Evolutionary conservation across 2,329 filamentous ascomycete species (phyloP).

Genomic region (Apiospora hydei): DNA sequence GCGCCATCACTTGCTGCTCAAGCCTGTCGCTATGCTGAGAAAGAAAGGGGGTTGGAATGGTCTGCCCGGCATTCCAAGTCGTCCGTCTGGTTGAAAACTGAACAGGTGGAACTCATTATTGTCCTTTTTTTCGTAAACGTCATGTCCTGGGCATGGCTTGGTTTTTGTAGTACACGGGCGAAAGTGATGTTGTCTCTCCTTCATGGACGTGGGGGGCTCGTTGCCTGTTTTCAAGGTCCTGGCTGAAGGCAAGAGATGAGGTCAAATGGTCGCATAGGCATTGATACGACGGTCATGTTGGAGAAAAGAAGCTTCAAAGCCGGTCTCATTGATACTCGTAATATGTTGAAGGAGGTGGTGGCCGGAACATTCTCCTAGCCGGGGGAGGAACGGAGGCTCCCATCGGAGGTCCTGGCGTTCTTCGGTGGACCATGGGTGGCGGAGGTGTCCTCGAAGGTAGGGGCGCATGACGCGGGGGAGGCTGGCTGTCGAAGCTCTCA

Average conservation of each 20-base stretch:
- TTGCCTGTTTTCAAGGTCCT: neutral
- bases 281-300: neutral
- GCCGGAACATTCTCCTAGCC: conserved; percentile 25
- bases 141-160: neutral
- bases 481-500: conserved; percentile 45
- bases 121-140: conserved; percentile 12
- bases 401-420: conserved; percentile 46
- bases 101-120: conserved; percentile 4
- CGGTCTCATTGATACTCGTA: conserved; percentile 30
- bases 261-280: neutral
- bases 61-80: neutral
- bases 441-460: conserved; percentile 46
- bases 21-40: conserved; percentile 14
- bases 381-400: conserved; percentile 37
- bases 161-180: neutral
- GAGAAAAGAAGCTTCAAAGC: neutral
- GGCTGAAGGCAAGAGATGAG: neutral
- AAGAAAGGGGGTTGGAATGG: neutral
- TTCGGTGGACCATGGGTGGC: conserved; percentile 44
- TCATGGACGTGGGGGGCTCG: neutral
- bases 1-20: conserved; percentile 10
- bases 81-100: neutral
- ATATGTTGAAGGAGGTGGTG: conserved; percentile 27
- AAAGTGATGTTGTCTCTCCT: neutral
- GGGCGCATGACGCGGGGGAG: neutral